Base-by-base conservation (phyloP, 176 grass and related monocot genomes). In the Zizania latifolia region DNA sequence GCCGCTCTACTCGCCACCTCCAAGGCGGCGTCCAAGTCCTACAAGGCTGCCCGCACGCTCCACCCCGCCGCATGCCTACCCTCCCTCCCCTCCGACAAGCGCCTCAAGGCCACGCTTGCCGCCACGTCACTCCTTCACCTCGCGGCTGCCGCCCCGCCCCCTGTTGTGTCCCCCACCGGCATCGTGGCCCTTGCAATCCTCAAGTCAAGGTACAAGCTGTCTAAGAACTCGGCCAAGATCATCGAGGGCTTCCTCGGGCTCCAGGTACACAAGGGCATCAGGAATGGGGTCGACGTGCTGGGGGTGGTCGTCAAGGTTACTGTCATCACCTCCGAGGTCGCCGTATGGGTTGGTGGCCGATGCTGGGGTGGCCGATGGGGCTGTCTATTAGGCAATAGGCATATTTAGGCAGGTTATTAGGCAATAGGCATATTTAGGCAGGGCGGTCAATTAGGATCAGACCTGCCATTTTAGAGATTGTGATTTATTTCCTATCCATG, bases 231-330 rank as follows among this genome's bases (percentile, higher is more conserved):
- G 10, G 78, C 79, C 4, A 93, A 97, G 69, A 72, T 97, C 83
- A 32, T 93, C 5, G 90, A 97, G 70, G 90, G 90, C 8, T 91
- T 93, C 68, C 80, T 91, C 3, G 94, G 94, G 8, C 81, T 93
- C 44, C 90, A 93, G 82, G 82, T 97, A 43, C 83, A 93, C 83
- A 91, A 87, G 83, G 89, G 88, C 0, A 56, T 97, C 39, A 82
- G 77, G 58, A 86, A 65, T 10, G 76, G 86, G 33, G 21, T 93
- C 54, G 94, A 87, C 71, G 86, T 90, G 21, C 76, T 93, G 32
- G 94, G 90, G 2, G 70, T 93, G 10, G 75, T 93, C 50, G 78
- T 97, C 72, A 93, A 87, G 72, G 82, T 87, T n/a, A 84, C 86
- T 3, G 83, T 80, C 4, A 81, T 97, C 56, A 78, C 70, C 1